Evolutionary conservation across 106 monocot species (phyloP).

Genomic region (Apostasia ramifera): DNA sequence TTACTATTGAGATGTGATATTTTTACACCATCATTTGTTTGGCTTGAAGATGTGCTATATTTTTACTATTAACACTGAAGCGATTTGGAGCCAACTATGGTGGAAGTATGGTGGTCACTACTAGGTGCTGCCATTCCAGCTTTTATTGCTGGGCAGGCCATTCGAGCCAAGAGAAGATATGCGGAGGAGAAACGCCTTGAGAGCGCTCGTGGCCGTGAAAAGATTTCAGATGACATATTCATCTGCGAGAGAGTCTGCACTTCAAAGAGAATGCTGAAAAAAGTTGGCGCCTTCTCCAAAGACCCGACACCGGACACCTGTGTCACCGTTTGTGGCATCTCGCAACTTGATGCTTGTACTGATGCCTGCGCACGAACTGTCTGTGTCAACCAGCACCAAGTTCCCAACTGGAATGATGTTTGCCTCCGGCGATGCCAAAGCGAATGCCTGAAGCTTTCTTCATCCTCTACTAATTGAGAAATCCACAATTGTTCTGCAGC

Average conservation of each 20-base stretch:
- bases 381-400: conserved; percentile 95
- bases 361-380: conserved; percentile 91
- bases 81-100: conserved; percentile 12
- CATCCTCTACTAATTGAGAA: conserved; percentile 18
- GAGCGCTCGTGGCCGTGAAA: conserved; percentile 70
- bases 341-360: conserved; percentile 84
- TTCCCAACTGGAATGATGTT: conserved; percentile 97
- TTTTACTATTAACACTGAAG: no score
- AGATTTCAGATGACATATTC: conserved; percentile 84
- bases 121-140: conserved; percentile 82
- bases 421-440: conserved; percentile 89
- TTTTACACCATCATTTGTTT: no score
- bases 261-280: conserved; percentile 93
- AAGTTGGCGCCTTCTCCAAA: conserved; percentile 92
- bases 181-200: conserved; percentile 72
- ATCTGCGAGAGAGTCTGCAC: conserved; percentile 97
- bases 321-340: conserved; percentile 91
- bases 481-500: no score
- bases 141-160: conserved; percentile 59
- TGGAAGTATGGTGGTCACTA: conserved; percentile 85
- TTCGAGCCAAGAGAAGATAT: conserved; percentile 50
- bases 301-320: conserved; percentile 90
- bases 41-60: no score
- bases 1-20: no score
- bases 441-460: conserved; percentile 84